A percentile compares a stretch with the other conserved stretches of the same genome.
These are phyloP conservation scores for Leucoagaricus sp. DNA, from an alignment of 1,284 basidiomycete genomes.

Conservation along the genomic window DNA sequence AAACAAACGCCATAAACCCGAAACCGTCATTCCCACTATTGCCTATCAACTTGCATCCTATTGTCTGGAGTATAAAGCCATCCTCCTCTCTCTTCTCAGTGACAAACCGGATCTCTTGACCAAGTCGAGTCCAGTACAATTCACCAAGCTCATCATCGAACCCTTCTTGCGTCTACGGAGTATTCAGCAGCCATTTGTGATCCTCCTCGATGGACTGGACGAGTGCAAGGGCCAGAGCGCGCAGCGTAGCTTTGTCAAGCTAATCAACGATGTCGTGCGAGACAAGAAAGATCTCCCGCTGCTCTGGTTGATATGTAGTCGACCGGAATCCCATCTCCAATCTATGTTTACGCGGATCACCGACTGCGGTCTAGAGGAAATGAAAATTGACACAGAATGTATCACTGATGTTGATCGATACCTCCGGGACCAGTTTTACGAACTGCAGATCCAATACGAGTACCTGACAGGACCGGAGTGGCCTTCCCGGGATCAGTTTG, in stretches of 20 bases:
- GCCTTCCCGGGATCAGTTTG: constrained; percentile 1
- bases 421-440: not conserved
- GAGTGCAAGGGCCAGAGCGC: constrained; percentile 1
- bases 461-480: not conserved
- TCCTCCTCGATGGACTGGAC: constrained; percentile 2
- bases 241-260: not conserved
- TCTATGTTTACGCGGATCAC: not conserved
- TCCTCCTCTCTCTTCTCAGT: not conserved
- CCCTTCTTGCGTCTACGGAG: not conserved
- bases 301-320: constrained; percentile 1
- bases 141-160: not conserved
- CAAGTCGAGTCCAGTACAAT: not conserved
- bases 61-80: not conserved
- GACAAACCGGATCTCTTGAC: not conserved
- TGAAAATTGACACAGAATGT: not conserved
- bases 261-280: not conserved
- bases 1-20: not conserved
- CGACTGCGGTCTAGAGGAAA: not conserved
- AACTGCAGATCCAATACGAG: not conserved
- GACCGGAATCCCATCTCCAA: not conserved
- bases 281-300: not conserved
- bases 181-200: not conserved
- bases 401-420: not conserved
- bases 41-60: not conserved
- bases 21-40: not conserved